Conservation (phyloP, 2,329 filamentous ascomycete genomes). For the Penicillium sp. region DNA sequence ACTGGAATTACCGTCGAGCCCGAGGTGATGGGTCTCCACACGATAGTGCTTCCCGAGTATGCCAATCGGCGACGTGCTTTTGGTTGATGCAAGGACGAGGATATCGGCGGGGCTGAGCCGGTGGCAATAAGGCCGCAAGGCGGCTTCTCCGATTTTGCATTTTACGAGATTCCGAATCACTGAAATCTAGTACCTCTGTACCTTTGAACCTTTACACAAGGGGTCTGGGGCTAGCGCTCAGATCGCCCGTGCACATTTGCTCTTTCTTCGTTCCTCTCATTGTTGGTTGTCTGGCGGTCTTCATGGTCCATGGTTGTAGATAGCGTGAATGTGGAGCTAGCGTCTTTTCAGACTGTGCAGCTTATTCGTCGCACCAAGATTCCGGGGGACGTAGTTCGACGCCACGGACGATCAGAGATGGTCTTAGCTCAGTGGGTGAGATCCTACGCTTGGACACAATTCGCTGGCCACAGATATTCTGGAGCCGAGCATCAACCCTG, state of each 20-base stretch:
- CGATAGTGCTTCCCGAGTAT: slow-evolving; percentile 9
- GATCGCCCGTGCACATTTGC: slow-evolving; percentile 14
- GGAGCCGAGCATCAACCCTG: neutral
- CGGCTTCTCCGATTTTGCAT: neutral
- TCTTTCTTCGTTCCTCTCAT: neutral
- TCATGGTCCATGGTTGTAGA: slow-evolving; percentile 4
- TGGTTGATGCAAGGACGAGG: slow-evolving; percentile 26
- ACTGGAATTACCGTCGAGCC: neutral
- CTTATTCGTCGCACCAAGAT: slow-evolving; percentile 7
- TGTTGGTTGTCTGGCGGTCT: slow-evolving; percentile 4
- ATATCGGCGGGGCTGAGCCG: slow-evolving; percentile 17
- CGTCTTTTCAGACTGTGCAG: neutral
- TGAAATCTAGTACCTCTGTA: neutral
- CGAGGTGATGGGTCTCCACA: slow-evolving; percentile 11
- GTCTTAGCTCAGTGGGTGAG: slow-evolving; percentile 1
- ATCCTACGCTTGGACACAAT: slow-evolving; percentile 8
- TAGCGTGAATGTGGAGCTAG: slow-evolving; percentile 9
- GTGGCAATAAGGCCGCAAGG: slow-evolving; percentile 22
- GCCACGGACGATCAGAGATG: slow-evolving; percentile 7
- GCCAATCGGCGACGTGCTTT: slow-evolving; percentile 6
- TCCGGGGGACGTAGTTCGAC: slow-evolving; percentile 6
- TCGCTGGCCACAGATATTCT: slow-evolving; percentile 8
- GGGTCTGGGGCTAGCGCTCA: slow-evolving; percentile 16
- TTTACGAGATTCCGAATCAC: neutral
- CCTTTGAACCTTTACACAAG: neutral